phyloP scores from a whole-genome alignment of 768 basidiomycete genomes.

The Russula sp. region DNA sequence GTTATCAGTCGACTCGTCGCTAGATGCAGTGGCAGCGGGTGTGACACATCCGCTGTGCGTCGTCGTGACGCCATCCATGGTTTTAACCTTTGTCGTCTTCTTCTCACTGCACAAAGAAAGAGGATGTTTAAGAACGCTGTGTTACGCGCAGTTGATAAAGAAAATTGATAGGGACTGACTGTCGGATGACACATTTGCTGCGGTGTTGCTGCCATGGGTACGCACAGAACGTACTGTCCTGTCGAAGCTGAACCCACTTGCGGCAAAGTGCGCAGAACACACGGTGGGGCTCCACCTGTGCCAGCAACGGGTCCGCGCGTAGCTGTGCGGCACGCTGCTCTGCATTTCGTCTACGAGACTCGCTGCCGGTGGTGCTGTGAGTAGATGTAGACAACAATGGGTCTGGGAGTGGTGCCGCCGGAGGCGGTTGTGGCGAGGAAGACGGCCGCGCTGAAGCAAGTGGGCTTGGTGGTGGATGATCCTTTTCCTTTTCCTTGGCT shows the following conservation, averaged over 20 bases:
- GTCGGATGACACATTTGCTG: slow-evolving; percentile 67
- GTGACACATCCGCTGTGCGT: slow-evolving; percentile 18
- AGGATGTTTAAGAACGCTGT: slow-evolving; percentile 7
- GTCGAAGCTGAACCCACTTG: slow-evolving; percentile 81
- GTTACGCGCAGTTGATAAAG: slow-evolving; percentile 1
- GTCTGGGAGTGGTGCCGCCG: slow-evolving; percentile 3
- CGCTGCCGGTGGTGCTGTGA: slow-evolving; percentile 37
- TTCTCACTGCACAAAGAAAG: slow-evolving; percentile 30
- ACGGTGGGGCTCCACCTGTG: slow-evolving; percentile 59
- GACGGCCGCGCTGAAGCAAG: not conserved
- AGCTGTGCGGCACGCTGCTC: slow-evolving; percentile 75
- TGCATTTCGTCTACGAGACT: slow-evolving; percentile 70
- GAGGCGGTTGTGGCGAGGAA: slow-evolving; percentile 7
- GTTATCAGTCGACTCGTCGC: slow-evolving; percentile 27
- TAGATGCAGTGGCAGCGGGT: slow-evolving; percentile 3
- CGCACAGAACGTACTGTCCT: slow-evolving; percentile 75
- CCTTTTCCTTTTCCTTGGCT: slow-evolving; percentile 28
- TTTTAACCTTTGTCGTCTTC: slow-evolving; percentile 28
- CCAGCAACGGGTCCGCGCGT: slow-evolving; percentile 60
- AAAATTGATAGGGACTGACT: slow-evolving; percentile 46
- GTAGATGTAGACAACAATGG: slow-evolving; percentile 10
- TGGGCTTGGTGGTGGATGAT: slow-evolving; percentile 7
- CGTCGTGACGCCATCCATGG: slow-evolving; percentile 16
- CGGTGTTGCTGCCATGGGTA: slow-evolving; percentile 82
- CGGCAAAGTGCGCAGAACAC: slow-evolving; percentile 73